phyloP scores from a whole-genome alignment of 176 grass and related monocot species.

The Eragrostis curvula region DNA sequence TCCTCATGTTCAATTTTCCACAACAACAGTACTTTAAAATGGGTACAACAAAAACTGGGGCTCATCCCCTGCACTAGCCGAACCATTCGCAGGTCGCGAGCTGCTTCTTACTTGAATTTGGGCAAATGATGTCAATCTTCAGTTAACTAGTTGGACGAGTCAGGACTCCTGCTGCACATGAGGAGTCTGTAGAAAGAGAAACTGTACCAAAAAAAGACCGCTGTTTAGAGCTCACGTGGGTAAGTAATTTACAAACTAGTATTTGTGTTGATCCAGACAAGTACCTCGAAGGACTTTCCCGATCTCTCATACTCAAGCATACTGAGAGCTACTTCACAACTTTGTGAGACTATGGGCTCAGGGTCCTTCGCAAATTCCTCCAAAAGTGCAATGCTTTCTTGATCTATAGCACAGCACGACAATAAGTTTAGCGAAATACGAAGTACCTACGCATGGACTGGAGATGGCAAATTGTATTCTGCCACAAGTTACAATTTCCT shows the following conservation, averaged over 20 bases:
- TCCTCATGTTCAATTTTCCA: not conserved
- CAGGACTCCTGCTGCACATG: conserved; percentile 45
- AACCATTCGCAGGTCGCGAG: not conserved
- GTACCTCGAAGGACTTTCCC: conserved; percentile 91
- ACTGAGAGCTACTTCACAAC: conserved; percentile 88
- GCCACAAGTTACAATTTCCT: not conserved
- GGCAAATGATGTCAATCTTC: not conserved
- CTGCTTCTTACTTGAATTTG: not conserved
- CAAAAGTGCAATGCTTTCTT: conserved; percentile 70
- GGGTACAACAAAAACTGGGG: not conserved
- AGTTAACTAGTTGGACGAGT: not conserved
- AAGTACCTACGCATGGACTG: not conserved
- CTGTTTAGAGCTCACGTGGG: not conserved
- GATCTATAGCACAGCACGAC: conserved; percentile 48
- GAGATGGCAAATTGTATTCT: not conserved
- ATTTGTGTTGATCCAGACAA: not conserved
- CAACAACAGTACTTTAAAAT: not conserved
- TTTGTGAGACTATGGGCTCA: conserved; percentile 85
- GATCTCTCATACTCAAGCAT: conserved; percentile 87
- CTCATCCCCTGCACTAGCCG: not conserved
- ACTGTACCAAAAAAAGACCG: conserved; percentile 48
- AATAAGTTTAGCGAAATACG: conserved; percentile 29
- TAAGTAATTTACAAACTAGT: not conserved
- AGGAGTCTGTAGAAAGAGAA: conserved; percentile 76
- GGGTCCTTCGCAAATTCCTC: conserved; percentile 70